Base-by-base conservation (phyloP, 345 rosid species). In the Camelina sativa region DNA sequence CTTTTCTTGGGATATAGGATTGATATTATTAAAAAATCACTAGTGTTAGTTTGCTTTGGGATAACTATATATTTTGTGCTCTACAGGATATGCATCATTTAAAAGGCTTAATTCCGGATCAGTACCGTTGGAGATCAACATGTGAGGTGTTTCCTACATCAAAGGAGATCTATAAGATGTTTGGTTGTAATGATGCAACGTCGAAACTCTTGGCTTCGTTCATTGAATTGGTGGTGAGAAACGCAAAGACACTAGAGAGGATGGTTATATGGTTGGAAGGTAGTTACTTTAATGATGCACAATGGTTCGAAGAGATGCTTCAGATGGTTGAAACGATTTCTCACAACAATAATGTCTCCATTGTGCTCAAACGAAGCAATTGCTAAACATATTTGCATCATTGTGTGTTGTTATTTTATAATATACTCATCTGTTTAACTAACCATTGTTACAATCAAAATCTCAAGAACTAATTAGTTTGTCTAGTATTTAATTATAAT, bases 61-160 rank as follows among this genome's bases (percentile, higher is more conserved):
- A 16, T 7, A 8, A 25, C 13, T 34, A 50, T 34, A 35, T 13
- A 23, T 65, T 50, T 52, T 15, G 10, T 40, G 25, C 13, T 54
- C 40, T 54, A 67, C 41, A 68, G 72, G 41, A 47, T 6, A 1
- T 1, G 56, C 2, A 55, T 16, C 1, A 8, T 3, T 2, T n/a
- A 3, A 9, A 40, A 23, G 53, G 11, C 6, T 68, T 68, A 37
- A 0, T 54, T 40, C 48, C 40, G 23, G 41, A 54, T 40, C 72
- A 54, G 11, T n/a, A n/a, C n/a, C 6, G 62, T 68, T 68, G 52
- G 62, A 40, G 22, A n/a, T 40, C 72, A 20, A n/a, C 1, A 55
- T 55, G 11, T 23, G 51, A 10, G 11, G 8, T n/a, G 2, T 67
- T 67, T 53, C 48, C 60, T 19, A 66, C 71, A 22, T 17, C 25